phyloP scores from a whole-genome alignment of 192 early-diverging fungal species.

The Diversispora epigaea region DNA sequence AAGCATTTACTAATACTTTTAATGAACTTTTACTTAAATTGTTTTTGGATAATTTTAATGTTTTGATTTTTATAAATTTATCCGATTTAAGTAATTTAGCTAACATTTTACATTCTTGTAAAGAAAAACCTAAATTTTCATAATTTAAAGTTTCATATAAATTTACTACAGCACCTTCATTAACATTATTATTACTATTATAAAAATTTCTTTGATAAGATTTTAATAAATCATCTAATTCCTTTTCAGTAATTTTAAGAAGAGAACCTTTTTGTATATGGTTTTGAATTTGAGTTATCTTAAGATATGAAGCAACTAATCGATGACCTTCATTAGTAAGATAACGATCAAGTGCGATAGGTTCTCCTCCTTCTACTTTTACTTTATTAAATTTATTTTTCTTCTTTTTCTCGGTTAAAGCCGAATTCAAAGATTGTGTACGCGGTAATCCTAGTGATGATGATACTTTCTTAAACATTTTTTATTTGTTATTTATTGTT shows the following conservation, averaged over 20 bases:
- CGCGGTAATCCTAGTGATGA: too few species aligned
- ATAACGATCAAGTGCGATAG: not conserved
- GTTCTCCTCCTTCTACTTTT: too few species aligned
- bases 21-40: not conserved
- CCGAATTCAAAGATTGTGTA: too few species aligned
- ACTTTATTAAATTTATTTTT: too few species aligned
- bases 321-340: constrained; percentile 17
- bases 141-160: constrained; percentile 1
- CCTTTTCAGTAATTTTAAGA: constrained; percentile 10
- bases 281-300: constrained; percentile 13
- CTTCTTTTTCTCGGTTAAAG: too few species aligned
- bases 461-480: too few species aligned
- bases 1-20: not conserved
- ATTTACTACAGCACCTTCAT: not conserved
- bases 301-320: constrained; percentile 4
- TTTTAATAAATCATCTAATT: constrained; percentile 18
- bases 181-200: too few species aligned
- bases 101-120: not conserved
- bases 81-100: constrained; percentile 11
- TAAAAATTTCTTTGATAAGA: not conserved
- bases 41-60: constrained; percentile 8
- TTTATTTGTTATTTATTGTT: too few species aligned
- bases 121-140: not conserved
- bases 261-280: constrained; percentile 8
- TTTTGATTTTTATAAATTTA: not conserved